Base-by-base conservation (phyloP, 208 protist genomes). In the Trypanosoma platydactyli region DNA sequence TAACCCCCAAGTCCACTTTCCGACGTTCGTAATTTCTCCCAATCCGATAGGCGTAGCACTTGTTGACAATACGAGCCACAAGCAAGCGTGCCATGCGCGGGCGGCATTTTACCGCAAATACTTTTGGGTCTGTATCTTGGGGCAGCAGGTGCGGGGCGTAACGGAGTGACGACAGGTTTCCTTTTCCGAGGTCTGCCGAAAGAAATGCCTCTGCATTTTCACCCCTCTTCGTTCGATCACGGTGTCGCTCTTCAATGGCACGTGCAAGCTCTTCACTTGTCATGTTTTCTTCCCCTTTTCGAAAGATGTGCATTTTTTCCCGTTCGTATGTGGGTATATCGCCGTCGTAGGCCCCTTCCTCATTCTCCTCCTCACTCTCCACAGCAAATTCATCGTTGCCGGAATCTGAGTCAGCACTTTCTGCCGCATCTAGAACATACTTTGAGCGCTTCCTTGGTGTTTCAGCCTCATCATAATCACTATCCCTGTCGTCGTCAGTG, bases 61-160 rank as follows among this genome's bases (percentile, higher is more conserved):
- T 97, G 77, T 97, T 94, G 51, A 97, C 84, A 50, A 97, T 88
- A 25, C 91, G 91, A 25, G 88, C 87, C 30, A 96, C 91, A 42
- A 97, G 78, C 41, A 89, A 46, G 11, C 88, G 89, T 25, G 84
- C 62, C 88, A 95, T 94, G 11, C 90, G 77, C 29, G 92, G 88
- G 18, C 80, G 80, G 57, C 84, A 92, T 74, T 94, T 93, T 20
- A 95, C 80, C 2, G 88, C 84, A 67, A 97, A 97, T 41, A 97
- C 88, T 71, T 95, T 95, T 29, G 92, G 89, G 58, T 95, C 92
- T 41, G 70, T 83, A 20, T 81, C 68, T 35, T 83, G 77, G 7
- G 91, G 91, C 41, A 96, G 75, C 54, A 89, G 77, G 57, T 84
- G 77, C 0, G 89, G 82, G n/a, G 83, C 72, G 57, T 86, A 91